Conservation (phyloP, 352 stramenopile genomes). For the Blastocystis sp. region DNA sequence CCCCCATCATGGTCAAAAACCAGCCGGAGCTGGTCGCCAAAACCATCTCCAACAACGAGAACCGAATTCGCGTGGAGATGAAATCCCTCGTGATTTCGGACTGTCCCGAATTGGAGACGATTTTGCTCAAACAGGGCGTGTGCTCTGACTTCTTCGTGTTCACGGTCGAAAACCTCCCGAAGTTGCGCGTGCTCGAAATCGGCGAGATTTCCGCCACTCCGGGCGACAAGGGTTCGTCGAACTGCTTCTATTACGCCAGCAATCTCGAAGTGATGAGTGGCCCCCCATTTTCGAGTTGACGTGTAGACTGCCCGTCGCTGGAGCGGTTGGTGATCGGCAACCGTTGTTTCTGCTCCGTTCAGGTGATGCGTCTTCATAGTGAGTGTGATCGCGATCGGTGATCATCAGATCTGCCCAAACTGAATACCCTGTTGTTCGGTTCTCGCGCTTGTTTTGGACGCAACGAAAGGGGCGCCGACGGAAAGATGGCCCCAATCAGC, state of each 20-base stretch:
- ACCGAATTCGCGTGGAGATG: slow-evolving; percentile 47
- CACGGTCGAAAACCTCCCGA: slow-evolving; percentile 44
- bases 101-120: not conserved
- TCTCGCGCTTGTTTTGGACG: slow-evolving; percentile 27
- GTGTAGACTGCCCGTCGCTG: slow-evolving; percentile 10
- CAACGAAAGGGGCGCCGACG: not conserved
- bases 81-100: slow-evolving; percentile 14
- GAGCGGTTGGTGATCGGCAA: slow-evolving; percentile 32
- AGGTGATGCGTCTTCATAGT: slow-evolving; percentile 50
- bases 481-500: slow-evolving; percentile 5
- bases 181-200: slow-evolving; percentile 35
- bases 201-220: not conserved
- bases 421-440: not conserved
- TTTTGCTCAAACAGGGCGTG: slow-evolving; percentile 22
- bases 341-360: slow-evolving; percentile 2
- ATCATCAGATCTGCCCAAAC: slow-evolving; percentile 21
- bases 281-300: not conserved
- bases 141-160: slow-evolving; percentile 56
- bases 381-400: too few relatives aligned
- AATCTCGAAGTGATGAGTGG: slow-evolving; percentile 1
- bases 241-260: slow-evolving; percentile 39
- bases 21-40: slow-evolving; percentile 11
- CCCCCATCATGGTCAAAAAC: not conserved
- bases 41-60: slow-evolving; percentile 43
- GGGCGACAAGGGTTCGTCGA: slow-evolving; percentile 4